Evolutionary conservation across 2,329 filamentous ascomycete genomes (phyloP), one percentile per base, ranked within the genome.

Genomic region (Cercospora beticola): DNA sequence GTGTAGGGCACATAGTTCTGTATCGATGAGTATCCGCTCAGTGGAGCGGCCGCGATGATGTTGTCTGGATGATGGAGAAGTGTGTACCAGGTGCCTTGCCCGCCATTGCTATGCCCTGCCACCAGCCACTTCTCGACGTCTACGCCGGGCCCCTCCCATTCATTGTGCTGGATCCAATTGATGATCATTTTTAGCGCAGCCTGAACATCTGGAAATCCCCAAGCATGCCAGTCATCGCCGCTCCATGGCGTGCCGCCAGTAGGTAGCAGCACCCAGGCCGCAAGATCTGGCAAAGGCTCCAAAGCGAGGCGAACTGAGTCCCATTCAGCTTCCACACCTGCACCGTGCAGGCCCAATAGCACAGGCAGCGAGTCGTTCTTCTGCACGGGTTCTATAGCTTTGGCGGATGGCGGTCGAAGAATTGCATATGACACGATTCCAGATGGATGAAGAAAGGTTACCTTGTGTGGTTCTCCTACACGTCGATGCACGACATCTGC

Each of bases 221-320:
- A 88, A 5, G 79, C 82, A 74, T 88, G 87, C 87, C 87, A 88
- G 72, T 88, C 87, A 75, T 89, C 86, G 26, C 84, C 83, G 71
- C 84, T 86, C 87, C 87, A 88, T 5, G 84, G 77, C 18, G 86
- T 88, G 16, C 85, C 85, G 23, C 86, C 87, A 3, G 83, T 85
- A 9, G 87, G 86, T 71, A 86, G 84, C 16, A 88, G 62, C 1
- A 84, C 78, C 85, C 86, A 89, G 2, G 85, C 82, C 69, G 83
- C 85, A 23, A 88, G 76, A 68, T 86, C 82, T 23, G 84, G 80
- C 1, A 86, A 78, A 21, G 79, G 77, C 74, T 87, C 82, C 36
- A 88, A 76, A 67, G 82, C 81, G 64, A 83, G 80, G 52, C 82
- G 79, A 1, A 84, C 82, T 70, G 81, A 74, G 14, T 81, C 76